Evolutionary conservation across 345 rosid species (phyloP), one percentile per base, ranked within the genome.

Genomic region (Pseudoturritis turrita): DNA sequence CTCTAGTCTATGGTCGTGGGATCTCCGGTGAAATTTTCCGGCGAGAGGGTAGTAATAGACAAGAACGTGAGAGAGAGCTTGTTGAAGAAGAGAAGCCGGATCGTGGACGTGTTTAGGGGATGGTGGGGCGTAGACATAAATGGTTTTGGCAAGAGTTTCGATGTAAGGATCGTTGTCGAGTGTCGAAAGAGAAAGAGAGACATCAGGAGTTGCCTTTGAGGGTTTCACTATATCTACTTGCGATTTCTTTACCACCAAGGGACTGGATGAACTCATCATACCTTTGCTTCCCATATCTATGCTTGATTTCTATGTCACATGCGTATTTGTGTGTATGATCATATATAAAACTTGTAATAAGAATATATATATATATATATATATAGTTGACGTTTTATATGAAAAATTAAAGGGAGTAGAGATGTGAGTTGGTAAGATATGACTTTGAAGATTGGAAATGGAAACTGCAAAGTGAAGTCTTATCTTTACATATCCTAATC

Each of bases 11-110:
- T 84, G 69, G 53, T 85, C 82, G 12, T 82, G 67, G 14, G 51
- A 59, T 39, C 71, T 23, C 26, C 87, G 81, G 79, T 68, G 68
- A 45, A 88, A 79, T 72, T 78, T 85, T 8, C 92, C 90, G 2
- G 90, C 87, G 29, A 88, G 80, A 18, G 90, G 92, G 36, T 84
- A 85, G 84, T 79, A 84, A 31, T 75, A 61, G 51, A 85, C 84
- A 70, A 85, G 71, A 18, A 63, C 78, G 23, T 85, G 67, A 14
- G 92, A 82, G 36, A 88, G 85, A 33, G 92, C 90, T 43, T 81
- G 58, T 40, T 78, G 59, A 9, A 85, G 66, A 35, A 84, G 54
- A 14, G 56, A 33, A 52, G 78, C 78, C 1, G 89, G 85, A 31
- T 82, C 57, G 3, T 21, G 54, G 10, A 40, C 44, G 11, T 23